A percentile compares a stretch with the other conserved stretches of the same genome.
phyloP scores from a whole-genome alignment of 768 basidiomycete genomes.

The Mycena alexandri region DNA sequence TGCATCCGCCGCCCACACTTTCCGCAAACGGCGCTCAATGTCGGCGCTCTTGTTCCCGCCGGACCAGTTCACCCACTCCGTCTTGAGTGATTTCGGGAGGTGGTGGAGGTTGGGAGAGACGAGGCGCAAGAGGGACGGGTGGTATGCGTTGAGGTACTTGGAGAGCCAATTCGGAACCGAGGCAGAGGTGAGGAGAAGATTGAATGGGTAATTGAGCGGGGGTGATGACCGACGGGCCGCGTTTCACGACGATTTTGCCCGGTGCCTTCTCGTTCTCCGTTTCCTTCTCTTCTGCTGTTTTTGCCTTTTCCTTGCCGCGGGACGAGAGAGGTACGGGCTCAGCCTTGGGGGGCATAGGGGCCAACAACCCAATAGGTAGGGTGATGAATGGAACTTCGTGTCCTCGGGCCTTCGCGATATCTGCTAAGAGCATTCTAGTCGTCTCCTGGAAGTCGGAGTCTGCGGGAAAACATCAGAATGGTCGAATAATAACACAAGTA shows the following conservation, averaged over 20 bases:
- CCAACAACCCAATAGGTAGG: conserved; percentile 43
- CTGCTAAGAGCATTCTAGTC: conserved; percentile 77
- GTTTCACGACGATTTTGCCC: conserved; percentile 13
- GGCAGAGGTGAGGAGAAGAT: conserved; percentile 85
- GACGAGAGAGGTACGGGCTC: conserved; percentile 30
- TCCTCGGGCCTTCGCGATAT: conserved; percentile 76
- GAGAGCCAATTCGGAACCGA: conserved; percentile 87
- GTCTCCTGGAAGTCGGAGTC: conserved; percentile 87
- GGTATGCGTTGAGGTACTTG: conserved; percentile 69
- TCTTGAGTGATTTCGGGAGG: conserved; percentile 76
- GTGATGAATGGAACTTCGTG: conserved; percentile 50
- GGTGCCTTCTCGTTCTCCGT: conserved; percentile 9
- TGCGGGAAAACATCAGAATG: conserved; percentile 44
- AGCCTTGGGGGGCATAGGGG: conserved; percentile 34
- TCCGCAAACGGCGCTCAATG: conserved; percentile 78
- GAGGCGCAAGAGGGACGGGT: conserved; percentile 77
- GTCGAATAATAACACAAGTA: background rate
- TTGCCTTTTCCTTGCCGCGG: conserved; percentile 28
- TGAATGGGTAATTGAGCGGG: conserved; percentile 77
- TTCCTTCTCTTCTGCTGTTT: conserved; percentile 23
- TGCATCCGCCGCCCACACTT: conserved; percentile 82
- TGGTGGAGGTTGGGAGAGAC: conserved; percentile 86
- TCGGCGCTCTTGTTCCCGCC: conserved; percentile 87
- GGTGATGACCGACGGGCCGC: conserved; percentile 21
- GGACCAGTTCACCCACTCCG: conserved; percentile 81